Evolutionary conservation across 2,329 filamentous ascomycete genomes (phyloP), one percentile per base, ranked within the genome.

Genomic region (Ceratocystis papillata): DNA sequence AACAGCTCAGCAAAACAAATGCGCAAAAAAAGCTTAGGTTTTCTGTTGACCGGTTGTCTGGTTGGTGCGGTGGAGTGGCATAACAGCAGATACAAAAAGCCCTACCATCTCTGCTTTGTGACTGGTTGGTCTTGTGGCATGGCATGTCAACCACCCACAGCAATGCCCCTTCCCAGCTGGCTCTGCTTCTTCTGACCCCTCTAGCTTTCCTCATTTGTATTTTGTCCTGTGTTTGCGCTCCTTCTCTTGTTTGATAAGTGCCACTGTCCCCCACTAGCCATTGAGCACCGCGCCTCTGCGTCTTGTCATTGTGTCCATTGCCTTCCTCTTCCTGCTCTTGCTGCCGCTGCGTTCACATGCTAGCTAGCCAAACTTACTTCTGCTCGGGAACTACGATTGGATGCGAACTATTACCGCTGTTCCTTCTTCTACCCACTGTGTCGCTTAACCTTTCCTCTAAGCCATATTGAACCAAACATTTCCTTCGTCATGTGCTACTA

Each of bases 401-500:
- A 48, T 30, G 55, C 15, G 45, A 45, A 50, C 25, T n/a, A 33
- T 12, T 30, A 25, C 17, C 20, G 12, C 46, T 48, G 3, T 48
- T 48, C 6, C 17, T 20, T 48, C 45, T 48, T 10, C 17, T 25
- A 45, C 25, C 30, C 20, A 46, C 30, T 15, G 37, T 41, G 37
- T 41, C 37, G 37, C 10, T 41, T 15, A 15, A 41, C 37, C 3
- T 15, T 15, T 15, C 12, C 12, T 41, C 37, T 41, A 12, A 41
- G 37, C 10, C 10, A 15, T 12, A 10, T 41, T 41, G 1, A 15
- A 5, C 37, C 3, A 41, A 41, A 12, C 10, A 41, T 15, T 41
- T 12, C 37, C 12, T 30, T 12, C 63, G 68, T 5, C 61, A 71
- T 71, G 70, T 71, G 70, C 59, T 69, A 68, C 67, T 69, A 71